Evolutionary conservation across 805 yeast species (phyloP), one percentile per base, ranked within the genome.

Genomic region (Saccharomycopsis synnaedendra): DNA sequence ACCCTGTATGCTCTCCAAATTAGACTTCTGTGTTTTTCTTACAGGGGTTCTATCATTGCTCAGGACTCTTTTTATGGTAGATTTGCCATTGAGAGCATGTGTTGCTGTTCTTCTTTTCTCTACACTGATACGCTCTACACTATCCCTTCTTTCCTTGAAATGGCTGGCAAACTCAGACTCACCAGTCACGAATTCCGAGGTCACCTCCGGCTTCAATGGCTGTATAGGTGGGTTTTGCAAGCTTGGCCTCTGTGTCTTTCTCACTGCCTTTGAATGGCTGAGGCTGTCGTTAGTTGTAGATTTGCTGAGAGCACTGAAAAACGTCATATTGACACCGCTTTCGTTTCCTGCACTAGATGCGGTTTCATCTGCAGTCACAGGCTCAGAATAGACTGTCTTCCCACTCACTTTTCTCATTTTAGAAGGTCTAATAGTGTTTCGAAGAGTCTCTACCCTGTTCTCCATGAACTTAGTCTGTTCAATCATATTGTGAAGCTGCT

Each of bases 401-500:
- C 50, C 46, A 37, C 53, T 52, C 10, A 50, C 49, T 36, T 50
- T 52, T 41, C 55, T 35, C 49, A 50, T 43, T 42, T 52, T 52
- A 9, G 44, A 30, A 30, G 55, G 55, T 37, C 53, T 33, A 6
- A 61, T 49, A 3, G 62, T 56, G 19, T 44, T 52, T 44, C 58
- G 59, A 43, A 62, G 51, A 39, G 54, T 51, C 33, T 54, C 62
- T 4, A 62, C 53, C 49, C 59, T 58, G 28, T 56, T 52, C 19
- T 54, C 63, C 59, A 62, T 57, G 8, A 52, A 61, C 44, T 55
- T 58, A 0, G 64, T 56, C 32, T 59, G 62, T 33, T 58, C 59
- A 35, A 61, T 52, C 56, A 62, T 58, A 8, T 57, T 43, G 44
- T 61, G 64, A 9, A 62, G 44, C 36, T 61, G 65, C 41, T 59